phyloP scores from a whole-genome alignment of 495 filamentous ascomycete genomes.

The Neurospora sp. region DNA sequence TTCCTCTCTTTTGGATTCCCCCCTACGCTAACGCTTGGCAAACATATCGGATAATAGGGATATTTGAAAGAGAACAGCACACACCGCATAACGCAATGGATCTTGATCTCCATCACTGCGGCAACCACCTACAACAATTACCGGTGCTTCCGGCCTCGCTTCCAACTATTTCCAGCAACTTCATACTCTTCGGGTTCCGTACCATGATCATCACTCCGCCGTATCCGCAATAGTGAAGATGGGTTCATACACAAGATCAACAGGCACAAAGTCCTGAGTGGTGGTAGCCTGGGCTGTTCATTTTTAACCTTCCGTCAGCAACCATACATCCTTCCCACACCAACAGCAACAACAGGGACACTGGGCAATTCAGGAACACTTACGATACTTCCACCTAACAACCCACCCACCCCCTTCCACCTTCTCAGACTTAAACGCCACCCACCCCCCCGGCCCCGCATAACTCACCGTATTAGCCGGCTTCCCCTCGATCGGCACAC shows the following conservation, averaged over 20 bases:
- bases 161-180: background rate
- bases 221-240: background rate
- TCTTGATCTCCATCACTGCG: background rate
- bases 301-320: background rate
- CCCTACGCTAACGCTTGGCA: background rate
- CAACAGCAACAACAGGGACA: background rate
- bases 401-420: conserved; percentile 16
- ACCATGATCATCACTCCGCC: background rate
- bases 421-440: conserved; percentile 3
- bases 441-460: conserved; percentile 16
- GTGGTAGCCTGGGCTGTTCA: background rate
- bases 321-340: background rate
- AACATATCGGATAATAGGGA: background rate
- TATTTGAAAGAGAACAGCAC: background rate
- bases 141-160: background rate
- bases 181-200: background rate
- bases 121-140: background rate
- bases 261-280: background rate
- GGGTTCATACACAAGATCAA: background rate
- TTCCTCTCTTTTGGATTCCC: background rate
- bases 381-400: conserved; percentile 26
- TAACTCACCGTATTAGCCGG: conserved; percentile 23
- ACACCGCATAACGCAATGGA: background rate
- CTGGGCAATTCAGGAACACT: conserved; percentile 4
- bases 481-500: conserved; percentile 16